Conservation (phyloP, 805 yeast species). For the Nakazawaea pomicola region DNA sequence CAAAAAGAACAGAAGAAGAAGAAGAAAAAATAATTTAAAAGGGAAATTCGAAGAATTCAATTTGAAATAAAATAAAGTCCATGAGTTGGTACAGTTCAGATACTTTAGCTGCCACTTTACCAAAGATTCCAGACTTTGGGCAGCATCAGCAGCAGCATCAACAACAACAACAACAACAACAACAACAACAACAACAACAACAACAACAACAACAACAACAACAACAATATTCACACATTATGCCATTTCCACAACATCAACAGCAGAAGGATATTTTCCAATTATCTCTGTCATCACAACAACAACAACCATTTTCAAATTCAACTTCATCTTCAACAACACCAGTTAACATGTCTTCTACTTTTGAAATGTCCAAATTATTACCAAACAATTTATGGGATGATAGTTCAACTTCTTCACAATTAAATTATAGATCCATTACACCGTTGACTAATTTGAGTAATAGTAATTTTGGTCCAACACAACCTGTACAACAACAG, state of each 20-base stretch:
- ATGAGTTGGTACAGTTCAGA: slow-evolving; percentile 9
- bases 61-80: too few relatives aligned
- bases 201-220: neutral
- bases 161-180: neutral
- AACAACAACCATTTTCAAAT: too few relatives aligned
- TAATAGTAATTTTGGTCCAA: slow-evolving; percentile 1
- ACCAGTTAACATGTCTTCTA: neutral
- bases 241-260: neutral
- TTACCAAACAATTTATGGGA: slow-evolving; percentile 12
- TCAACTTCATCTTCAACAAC: slow-evolving; percentile 6
- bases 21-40: too few relatives aligned
- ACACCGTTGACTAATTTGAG: slow-evolving; percentile 10
- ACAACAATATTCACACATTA: slow-evolving; percentile 1
- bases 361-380: slow-evolving; percentile 10
- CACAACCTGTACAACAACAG: neutral
- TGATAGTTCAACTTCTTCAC: neutral
- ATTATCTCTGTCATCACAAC: too few relatives aligned
- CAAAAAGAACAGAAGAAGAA: too few relatives aligned
- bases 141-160: neutral
- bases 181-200: slow-evolving; percentile 5
- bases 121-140: slow-evolving; percentile 3
- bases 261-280: slow-evolving; percentile 1
- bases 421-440: neutral
- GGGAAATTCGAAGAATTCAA: too few relatives aligned
- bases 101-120: slow-evolving; percentile 7